Conservation (phyloP, 106 monocot genomes). For the Hemerocallis citrina region DNA sequence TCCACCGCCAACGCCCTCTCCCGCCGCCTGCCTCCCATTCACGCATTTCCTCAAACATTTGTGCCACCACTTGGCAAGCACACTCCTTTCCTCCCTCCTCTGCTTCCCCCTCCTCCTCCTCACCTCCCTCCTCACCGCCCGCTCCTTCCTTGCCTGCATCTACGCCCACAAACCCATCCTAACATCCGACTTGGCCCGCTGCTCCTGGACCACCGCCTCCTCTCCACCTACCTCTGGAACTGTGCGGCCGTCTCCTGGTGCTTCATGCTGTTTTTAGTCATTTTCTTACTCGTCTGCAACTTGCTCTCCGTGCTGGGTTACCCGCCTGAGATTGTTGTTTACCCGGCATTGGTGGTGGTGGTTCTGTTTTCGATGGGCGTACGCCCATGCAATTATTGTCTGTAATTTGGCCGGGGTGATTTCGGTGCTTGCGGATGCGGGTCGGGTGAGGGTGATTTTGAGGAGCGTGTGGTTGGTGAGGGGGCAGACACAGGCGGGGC, state of each 20-base stretch:
- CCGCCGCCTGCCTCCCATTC: slow-evolving; percentile 34
- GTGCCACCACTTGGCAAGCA: slow-evolving; percentile 50
- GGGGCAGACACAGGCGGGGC: slow-evolving; percentile 75
- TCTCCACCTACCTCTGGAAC: slow-evolving; percentile 46
- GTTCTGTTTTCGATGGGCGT: slow-evolving; percentile 57
- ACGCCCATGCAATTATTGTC: slow-evolving; percentile 61
- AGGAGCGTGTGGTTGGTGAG: slow-evolving; percentile 53
- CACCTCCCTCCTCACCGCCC: slow-evolving; percentile 24
- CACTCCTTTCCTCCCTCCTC: slow-evolving; percentile 48
- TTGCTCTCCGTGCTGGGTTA: slow-evolving; percentile 44
- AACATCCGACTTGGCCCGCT: slow-evolving; percentile 23
- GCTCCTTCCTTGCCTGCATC: slow-evolving; percentile 46
- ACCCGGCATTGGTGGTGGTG: slow-evolving; percentile 52
- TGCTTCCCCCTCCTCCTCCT: slow-evolving; percentile 35
- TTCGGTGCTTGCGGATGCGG: slow-evolving; percentile 59
- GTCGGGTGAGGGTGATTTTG: slow-evolving; percentile 36
- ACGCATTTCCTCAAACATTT: slow-evolving; percentile 54
- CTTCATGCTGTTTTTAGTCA: slow-evolving; percentile 40
- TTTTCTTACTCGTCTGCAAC: slow-evolving; percentile 52
- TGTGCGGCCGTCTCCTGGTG: slow-evolving; percentile 42
- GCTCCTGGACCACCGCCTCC: slow-evolving; percentile 20
- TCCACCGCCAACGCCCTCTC: slow-evolving; percentile 29
- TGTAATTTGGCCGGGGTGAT: slow-evolving; percentile 84
- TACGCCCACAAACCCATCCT: slow-evolving; percentile 44
- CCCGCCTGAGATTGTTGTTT: slow-evolving; percentile 60